Base-by-base conservation (phyloP, 331 rosid genomes). In the Malus hybrid region DNA sequence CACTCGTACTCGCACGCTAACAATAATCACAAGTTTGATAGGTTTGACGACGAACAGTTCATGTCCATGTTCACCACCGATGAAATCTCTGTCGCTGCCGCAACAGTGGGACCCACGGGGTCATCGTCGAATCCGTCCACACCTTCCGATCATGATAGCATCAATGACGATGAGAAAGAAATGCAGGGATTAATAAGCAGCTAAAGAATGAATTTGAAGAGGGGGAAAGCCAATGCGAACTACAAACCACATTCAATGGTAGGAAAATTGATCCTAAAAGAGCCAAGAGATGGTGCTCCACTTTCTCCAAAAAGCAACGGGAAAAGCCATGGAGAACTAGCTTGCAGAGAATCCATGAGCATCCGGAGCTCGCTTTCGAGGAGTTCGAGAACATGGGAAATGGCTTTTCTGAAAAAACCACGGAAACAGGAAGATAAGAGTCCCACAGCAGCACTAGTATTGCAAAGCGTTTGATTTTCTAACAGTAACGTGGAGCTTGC, bases 31-130 rank as follows among this genome's bases (percentile, higher is more conserved):
- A 96, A 89, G 75, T 90, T 94, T 11, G 97, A 94, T 11, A 85
- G 88, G 73, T 92, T 91, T 62, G 99, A 92, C 63, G 97, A 94
- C 59, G 99, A 94, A 22, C 99, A 94, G 67, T 92, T 94, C 83
- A 69, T 92, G 90, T 89, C 96, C 20, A 92, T 94, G 99, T 94
- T 94, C 76, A 83, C 73, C 74, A 82, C 71, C 6, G 96, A 94
- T 3, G 95, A 91, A 63, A 69, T 87, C 44, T 70, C 83, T 7
- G 88, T 78, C 16, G 84, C 80, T 5, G 66, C 77, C 33, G 86
- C 85, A 0, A 19, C 34, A 12, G 28, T 4, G 29, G 66, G n/a
- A 1, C 90, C 88, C 12, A 81, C 79, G 11, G 55, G 85, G 72
- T 90, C 97, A 9, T 89, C 96, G 13, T 91, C 98, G 1, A 90